These are phyloP conservation scores for Sergeia podlipaevii DNA, from an alignment of 208 protist species.

Conservation along the genomic window DNA sequence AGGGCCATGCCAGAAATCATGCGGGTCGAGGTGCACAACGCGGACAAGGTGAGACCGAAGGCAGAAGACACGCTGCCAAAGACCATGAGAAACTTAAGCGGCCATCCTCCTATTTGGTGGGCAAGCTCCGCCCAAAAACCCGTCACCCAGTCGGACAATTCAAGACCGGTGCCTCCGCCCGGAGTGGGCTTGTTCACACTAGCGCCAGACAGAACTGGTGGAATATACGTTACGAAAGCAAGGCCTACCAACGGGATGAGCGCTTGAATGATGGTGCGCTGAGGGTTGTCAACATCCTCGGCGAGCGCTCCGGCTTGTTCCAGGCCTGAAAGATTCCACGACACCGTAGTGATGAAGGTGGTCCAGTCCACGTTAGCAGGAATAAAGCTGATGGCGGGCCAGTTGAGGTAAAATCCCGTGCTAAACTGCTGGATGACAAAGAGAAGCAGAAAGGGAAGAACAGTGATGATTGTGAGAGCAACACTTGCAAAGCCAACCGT, in stretches of 20 bases:
- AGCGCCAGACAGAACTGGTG: constrained; percentile 59
- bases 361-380: constrained; percentile 56
- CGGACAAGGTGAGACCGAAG: constrained; percentile 60
- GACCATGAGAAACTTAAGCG: constrained; percentile 47
- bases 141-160: constrained; percentile 57
- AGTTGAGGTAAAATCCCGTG: constrained; percentile 66
- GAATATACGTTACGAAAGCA: constrained; percentile 67
- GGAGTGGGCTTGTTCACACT: constrained; percentile 40
- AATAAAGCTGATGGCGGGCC: constrained; percentile 57
- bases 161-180: constrained; percentile 38
- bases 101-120: constrained; percentile 33
- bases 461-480: constrained; percentile 43
- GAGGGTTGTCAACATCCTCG: constrained; percentile 63
- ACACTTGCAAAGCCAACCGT: constrained; percentile 60
- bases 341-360: constrained; percentile 70
- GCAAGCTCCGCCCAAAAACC: constrained; percentile 69
- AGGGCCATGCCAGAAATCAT: constrained; percentile 64
- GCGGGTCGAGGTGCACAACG: constrained; percentile 69
- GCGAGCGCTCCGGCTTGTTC: constrained; percentile 72
- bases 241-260: constrained; percentile 65
- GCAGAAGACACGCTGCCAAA: constrained; percentile 59
- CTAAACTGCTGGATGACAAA: constrained; percentile 52
- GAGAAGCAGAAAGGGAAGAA: constrained; percentile 59
- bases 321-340: constrained; percentile 79
- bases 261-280: constrained; percentile 54